Evolutionary conservation across 2,329 filamentous ascomycete species (phyloP).

Genomic region (Neurospora sp.): DNA sequence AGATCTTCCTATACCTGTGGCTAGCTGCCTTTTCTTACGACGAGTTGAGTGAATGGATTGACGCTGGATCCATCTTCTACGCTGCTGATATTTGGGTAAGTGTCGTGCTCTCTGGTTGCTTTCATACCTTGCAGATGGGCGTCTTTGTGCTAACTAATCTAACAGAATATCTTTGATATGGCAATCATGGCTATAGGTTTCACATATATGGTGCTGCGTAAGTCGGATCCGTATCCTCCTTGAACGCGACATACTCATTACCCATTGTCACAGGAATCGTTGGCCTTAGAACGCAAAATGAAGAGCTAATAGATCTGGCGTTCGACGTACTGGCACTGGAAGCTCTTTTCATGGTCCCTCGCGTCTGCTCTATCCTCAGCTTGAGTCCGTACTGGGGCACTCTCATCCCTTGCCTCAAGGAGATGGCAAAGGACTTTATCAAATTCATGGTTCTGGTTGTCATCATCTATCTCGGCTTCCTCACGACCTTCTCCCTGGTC

Average conservation of each 20-base stretch:
- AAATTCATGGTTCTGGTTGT: slow-evolving; percentile 68
- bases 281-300: slow-evolving; percentile 51
- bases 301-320: slow-evolving; percentile 60
- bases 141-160: slow-evolving; percentile 1
- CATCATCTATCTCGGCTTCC: slow-evolving; percentile 76
- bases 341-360: slow-evolving; percentile 80
- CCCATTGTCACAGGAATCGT: slow-evolving; percentile 42
- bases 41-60: slow-evolving; percentile 72
- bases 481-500: slow-evolving; percentile 75
- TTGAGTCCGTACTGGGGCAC: slow-evolving; percentile 87
- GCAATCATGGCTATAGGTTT: slow-evolving; percentile 67
- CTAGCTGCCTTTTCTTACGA: slow-evolving; percentile 82
- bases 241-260: slow-evolving; percentile 12
- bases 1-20: slow-evolving; percentile 73
- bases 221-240: slow-evolving; percentile 25
- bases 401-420: slow-evolving; percentile 79
- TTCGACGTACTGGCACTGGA: slow-evolving; percentile 88
- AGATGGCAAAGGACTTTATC: slow-evolving; percentile 89
- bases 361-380: slow-evolving; percentile 78
- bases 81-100: slow-evolving; percentile 73
- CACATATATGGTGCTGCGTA: slow-evolving; percentile 61
- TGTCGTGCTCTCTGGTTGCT: slow-evolving; percentile 51
- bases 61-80: slow-evolving; percentile 82
- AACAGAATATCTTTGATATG: slow-evolving; percentile 72
- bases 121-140: slow-evolving; percentile 43